Base-by-base conservation (phyloP, 768 basidiomycete genomes). In the Pisolithus albus region DNA sequence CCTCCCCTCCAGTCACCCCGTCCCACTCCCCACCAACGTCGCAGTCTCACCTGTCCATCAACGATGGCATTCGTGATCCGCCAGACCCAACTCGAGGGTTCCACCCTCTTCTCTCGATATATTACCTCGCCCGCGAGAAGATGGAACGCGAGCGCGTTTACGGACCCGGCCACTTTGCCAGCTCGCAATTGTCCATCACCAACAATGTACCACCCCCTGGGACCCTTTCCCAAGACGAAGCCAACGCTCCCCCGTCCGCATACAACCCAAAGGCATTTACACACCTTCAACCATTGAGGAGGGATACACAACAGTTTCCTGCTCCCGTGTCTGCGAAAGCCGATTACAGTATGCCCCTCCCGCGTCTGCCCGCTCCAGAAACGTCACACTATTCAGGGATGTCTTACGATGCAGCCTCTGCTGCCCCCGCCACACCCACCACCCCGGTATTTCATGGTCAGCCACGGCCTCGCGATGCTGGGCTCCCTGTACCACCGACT, bases 81-180 rank as follows among this genome's bases (percentile, higher is more conserved):
- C 56, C 73, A 55, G 95, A 99, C 63, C 94, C 95, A 5, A 95
- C 92, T 13, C 74, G 81, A 49, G 96, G 93, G 1, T 99, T 92
- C 73, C 92, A 97, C 65, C 94, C 92, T 0, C 77, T 99, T 24
- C 79, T 98, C 43, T 92, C 93, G 28, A 97, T 99, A 72, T 99
- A 99, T 67, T 97, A 84, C 72, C 82, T 99, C 18, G 89, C 94
- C 5, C 77, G 91, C 49, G 96, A 99, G 74, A 98, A 97, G 76
- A 75, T 93, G 62, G 93, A 98, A 63, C 76, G 96, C 50, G 96
- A 99, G 59, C 78, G 81, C 47, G 88, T 99, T 7, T 98, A 94
- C 67, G 96, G 95, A 0, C 84, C 85, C 0, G 93, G 93, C 4
- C 84, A 89, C 56, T 99, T 99, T 68, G 96, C 96, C 2, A 88